Conservation (phyloP, 2,329 filamentous ascomycete species). For the Aspergillus sojae region DNA sequence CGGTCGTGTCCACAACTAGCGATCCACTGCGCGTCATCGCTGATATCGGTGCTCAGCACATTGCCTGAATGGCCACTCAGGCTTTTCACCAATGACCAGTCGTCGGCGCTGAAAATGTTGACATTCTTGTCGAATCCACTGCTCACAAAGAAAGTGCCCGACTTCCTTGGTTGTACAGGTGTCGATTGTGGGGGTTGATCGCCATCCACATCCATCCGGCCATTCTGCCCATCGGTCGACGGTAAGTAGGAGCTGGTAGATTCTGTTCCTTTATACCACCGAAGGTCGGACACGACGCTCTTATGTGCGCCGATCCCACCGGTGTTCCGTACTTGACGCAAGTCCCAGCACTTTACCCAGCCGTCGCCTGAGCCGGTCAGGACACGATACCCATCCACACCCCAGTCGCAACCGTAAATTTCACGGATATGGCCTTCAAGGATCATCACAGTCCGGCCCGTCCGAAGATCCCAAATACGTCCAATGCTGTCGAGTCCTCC, state of each 20-base stretch:
- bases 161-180: conserved; percentile 71
- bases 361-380: conserved; percentile 91
- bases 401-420: conserved; percentile 92
- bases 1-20: conserved; percentile 91
- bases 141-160: conserved; percentile 87
- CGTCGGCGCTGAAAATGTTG: conserved; percentile 93
- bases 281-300: conserved; percentile 86
- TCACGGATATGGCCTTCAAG: conserved; percentile 91
- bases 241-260: conserved; percentile 66
- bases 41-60: conserved; percentile 88
- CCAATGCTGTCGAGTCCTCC: conserved; percentile 95
- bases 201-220: conserved; percentile 47
- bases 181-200: conserved; percentile 22
- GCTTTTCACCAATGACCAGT: conserved; percentile 88
- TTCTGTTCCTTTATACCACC: conserved; percentile 90
- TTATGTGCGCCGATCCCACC: conserved; percentile 89
- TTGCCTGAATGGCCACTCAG: conserved; percentile 90
- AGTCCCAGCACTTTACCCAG: conserved; percentile 97
- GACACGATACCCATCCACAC: conserved; percentile 85
- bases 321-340: conserved; percentile 80
- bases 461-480: conserved; percentile 91
- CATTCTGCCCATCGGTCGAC: conserved; percentile 66
- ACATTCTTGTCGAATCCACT: conserved; percentile 93
- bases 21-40: conserved; percentile 84
- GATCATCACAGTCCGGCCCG: conserved; percentile 92